Evolutionary conservation across 345 rosid genomes (phyloP), one percentile per base, ranked within the genome.

Genomic region (Firmiana major): DNA sequence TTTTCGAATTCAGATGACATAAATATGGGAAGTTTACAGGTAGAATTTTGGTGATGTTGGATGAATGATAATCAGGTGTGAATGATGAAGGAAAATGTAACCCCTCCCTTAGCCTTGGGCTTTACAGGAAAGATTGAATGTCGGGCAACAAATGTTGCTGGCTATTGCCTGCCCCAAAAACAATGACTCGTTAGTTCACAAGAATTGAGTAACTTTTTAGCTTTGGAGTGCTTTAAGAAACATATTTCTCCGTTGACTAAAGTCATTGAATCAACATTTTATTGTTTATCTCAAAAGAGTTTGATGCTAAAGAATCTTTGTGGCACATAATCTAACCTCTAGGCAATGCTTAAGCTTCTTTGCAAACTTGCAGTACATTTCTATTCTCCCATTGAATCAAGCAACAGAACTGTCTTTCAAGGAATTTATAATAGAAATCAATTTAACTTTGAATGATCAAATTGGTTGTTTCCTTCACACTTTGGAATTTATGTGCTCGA

Each of bases 401-500:
- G 53, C 5, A 12, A 12, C 16, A 12, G 15, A 46, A 46, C 51
- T 46, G 51, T 46, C 5, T 46, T 46, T 46, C n/a, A 46, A 46
- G 15, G 16, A 46, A 2, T 46, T 12, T 46, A 46, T 12, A 11
- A 12, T 46, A 46, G 16, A 46, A n/a, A 31, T 31, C 34, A 31
- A 31, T 31, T 31, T 36, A 36, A 3, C 6, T 36, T 36, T 36
- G 40, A 36, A 15, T 11, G 0, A 3, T 1, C 12, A 2, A 46
- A 46, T 31, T 31, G 34, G 34, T 31, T 31, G 34, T 31, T 31
- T 31, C 34, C 34, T 31, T 31, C 34, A 46, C 73, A 84, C 87
- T 4, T 6, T 4, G 40, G 6, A 38, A 3, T 38, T 5, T 38
- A 38, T 38, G 40, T 0, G 6, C 40, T 38, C 6, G 40, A 38